Evolutionary conservation across 108 stramenopile species (phyloP).

Genomic region (Cyclostephanos invisitatus): DNA sequence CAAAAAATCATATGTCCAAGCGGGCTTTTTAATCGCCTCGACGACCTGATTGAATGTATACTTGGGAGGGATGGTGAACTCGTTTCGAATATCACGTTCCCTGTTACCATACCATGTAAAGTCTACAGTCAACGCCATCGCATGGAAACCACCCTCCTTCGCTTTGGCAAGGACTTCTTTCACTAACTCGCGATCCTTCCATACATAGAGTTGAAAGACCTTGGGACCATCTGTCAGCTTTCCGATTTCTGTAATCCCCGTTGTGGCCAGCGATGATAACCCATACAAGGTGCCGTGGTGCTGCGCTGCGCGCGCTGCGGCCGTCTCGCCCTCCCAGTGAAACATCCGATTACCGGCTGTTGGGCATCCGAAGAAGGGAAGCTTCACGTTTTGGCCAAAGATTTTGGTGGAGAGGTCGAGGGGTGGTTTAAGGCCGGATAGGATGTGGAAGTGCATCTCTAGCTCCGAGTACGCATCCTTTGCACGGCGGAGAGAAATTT

Average conservation of each 20-base stretch:
- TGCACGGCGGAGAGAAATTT: slow-evolving; percentile 85
- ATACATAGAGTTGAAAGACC: slow-evolving; percentile 97
- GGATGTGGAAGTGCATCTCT: slow-evolving; percentile 91
- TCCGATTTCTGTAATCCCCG: slow-evolving; percentile 84
- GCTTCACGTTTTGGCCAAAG: slow-evolving; percentile 77
- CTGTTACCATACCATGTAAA: slow-evolving; percentile 97
- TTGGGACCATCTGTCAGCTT: slow-evolving; percentile 76
- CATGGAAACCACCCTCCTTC: slow-evolving; percentile 93
- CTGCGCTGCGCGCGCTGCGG: slow-evolving; percentile 85
- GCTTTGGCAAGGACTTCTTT: slow-evolving; percentile 92
- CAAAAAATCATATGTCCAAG: slow-evolving; percentile 91
- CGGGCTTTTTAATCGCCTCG: slow-evolving; percentile 86
- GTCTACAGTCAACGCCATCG: slow-evolving; percentile 95
- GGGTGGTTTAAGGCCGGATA: slow-evolving; percentile 89
- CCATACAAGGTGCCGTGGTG: slow-evolving; percentile 88
- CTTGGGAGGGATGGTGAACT: slow-evolving; percentile 95
- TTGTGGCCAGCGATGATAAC: slow-evolving; percentile 85
- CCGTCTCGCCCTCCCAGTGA: slow-evolving; percentile 91
- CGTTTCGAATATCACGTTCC: slow-evolving; percentile 95
- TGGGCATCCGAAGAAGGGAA: slow-evolving; percentile 91
- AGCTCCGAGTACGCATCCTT: slow-evolving; percentile 90
- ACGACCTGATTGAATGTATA: slow-evolving; percentile 79
- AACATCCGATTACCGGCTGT: slow-evolving; percentile 94
- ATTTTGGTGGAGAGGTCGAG: slow-evolving; percentile 85
- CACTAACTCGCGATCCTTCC: slow-evolving; percentile 95